Conservation (phyloP, 345 rosid species). For the Eucalyptus marginata region DNA sequence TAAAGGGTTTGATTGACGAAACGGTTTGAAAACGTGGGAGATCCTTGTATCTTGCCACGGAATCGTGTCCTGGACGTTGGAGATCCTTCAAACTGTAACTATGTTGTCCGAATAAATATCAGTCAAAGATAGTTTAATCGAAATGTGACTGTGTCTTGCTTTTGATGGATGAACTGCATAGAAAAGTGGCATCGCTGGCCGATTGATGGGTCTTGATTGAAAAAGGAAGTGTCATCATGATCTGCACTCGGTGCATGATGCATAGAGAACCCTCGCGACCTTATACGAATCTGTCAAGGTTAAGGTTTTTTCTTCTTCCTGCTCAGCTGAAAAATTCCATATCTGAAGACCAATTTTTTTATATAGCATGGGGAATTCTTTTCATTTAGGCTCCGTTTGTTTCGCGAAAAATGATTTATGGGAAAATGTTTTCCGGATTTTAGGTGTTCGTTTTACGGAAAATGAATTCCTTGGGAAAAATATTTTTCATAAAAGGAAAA, state of each 20-base stretch:
- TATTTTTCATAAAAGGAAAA: too few species aligned
- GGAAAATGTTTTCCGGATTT: too few species aligned
- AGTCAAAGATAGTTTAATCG: background rate
- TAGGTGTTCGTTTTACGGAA: too few species aligned
- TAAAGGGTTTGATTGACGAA: background rate
- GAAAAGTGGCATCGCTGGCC: background rate
- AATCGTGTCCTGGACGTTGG: background rate
- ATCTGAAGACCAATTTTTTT: background rate
- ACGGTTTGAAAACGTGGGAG: background rate
- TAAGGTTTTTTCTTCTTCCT: background rate
- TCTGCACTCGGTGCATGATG: background rate
- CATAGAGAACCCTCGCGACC: background rate
- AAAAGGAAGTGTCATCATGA: background rate
- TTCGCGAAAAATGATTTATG: too few species aligned
- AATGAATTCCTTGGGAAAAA: too few species aligned
- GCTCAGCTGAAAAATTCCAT: background rate
- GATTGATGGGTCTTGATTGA: background rate
- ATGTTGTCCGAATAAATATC: background rate
- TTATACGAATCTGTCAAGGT: background rate
- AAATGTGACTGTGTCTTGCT: background rate
- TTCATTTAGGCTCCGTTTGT: background rate
- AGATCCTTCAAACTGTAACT: background rate
- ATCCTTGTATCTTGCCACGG: background rate
- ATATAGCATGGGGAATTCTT: background rate
- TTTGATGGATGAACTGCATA: background rate